These are phyloP conservation scores for Fusarium devonianum DNA, from an alignment of 2,329 filamentous ascomycete species.

Conservation along the genomic window DNA sequence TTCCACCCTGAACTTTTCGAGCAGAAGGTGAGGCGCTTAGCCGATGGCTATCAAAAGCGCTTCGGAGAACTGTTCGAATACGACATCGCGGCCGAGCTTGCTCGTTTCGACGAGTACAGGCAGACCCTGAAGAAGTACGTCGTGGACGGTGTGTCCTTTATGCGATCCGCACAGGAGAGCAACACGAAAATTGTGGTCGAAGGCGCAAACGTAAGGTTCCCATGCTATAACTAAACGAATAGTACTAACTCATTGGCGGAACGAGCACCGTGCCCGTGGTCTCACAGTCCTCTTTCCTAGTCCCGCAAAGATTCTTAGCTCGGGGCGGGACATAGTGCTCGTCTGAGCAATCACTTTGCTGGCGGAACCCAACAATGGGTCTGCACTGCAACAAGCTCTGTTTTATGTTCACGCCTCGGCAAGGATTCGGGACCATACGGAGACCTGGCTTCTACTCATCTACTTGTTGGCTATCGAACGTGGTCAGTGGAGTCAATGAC, in stretches of 20 bases:
- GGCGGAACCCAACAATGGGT: slow-evolving; percentile 13
- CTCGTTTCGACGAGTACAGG: slow-evolving; percentile 64
- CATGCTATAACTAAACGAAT: slow-evolving; percentile 47
- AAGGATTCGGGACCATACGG: slow-evolving; percentile 15
- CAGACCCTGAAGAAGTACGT: slow-evolving; percentile 61
- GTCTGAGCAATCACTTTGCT: slow-evolving; percentile 16
- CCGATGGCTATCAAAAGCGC: slow-evolving; percentile 64
- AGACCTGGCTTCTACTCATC: slow-evolving; percentile 16
- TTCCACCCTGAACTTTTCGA: slow-evolving; percentile 74
- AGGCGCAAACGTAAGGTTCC: slow-evolving; percentile 56
- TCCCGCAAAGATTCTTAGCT: slow-evolving; percentile 19
- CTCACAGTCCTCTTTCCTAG: slow-evolving; percentile 29
- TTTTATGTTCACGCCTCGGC: slow-evolving; percentile 21
- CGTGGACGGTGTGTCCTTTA: slow-evolving; percentile 71
- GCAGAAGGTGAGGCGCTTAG: slow-evolving; percentile 67
- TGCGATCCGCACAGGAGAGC: slow-evolving; percentile 65
- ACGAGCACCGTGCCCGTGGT: slow-evolving; percentile 29
- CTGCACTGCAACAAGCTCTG: slow-evolving; percentile 18
- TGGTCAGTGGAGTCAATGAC: slow-evolving; percentile 17
- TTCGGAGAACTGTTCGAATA: slow-evolving; percentile 70
- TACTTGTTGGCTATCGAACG: slow-evolving; percentile 15
- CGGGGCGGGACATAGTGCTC: slow-evolving; percentile 18
- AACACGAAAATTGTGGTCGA: slow-evolving; percentile 71
- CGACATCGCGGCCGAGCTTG: slow-evolving; percentile 72
- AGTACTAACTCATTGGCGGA: slow-evolving; percentile 52